These are phyloP conservation scores for Candida dubliniensis DNA, from an alignment of 1,139 yeast species.

Conservation along the genomic window DNA sequence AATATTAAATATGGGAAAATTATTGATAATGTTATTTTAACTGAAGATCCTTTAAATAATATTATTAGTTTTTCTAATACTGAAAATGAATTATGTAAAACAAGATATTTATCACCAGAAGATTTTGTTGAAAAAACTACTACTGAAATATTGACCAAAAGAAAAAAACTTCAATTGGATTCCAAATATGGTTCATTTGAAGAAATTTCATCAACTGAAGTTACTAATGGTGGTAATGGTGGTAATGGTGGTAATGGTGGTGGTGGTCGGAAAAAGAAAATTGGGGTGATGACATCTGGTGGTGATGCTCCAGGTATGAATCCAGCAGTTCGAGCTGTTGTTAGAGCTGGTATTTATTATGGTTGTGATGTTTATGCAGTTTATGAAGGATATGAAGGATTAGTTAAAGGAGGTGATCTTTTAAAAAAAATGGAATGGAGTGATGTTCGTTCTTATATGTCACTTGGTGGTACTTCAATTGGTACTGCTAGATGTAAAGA, in stretches of 20 bases:
- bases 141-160: slow-evolving; percentile 11
- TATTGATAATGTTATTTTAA: slow-evolving; percentile 21
- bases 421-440: slow-evolving; percentile 84
- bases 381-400: slow-evolving; percentile 93
- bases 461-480: slow-evolving; percentile 91
- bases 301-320: slow-evolving; percentile 99
- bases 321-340: slow-evolving; percentile 91
- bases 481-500: slow-evolving; percentile 94
- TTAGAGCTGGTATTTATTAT: slow-evolving; percentile 80
- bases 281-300: slow-evolving; percentile 97
- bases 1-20: slow-evolving; percentile 18
- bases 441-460: slow-evolving; percentile 88
- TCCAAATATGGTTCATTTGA: slow-evolving; percentile 1
- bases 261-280: slow-evolving; percentile 53
- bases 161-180: not conserved
- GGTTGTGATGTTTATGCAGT: slow-evolving; percentile 96
- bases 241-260: slow-evolving; percentile 15
- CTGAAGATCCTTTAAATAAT: slow-evolving; percentile 61
- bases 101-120: slow-evolving; percentile 29
- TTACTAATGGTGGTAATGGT: slow-evolving; percentile 13
- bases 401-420: slow-evolving; percentile 79
- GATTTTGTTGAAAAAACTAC: slow-evolving; percentile 22
- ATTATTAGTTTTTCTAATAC: slow-evolving; percentile 43
- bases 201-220: slow-evolving; percentile 15
- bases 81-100: slow-evolving; percentile 29